phyloP scores from a whole-genome alignment of 495 filamentous ascomycete species.

The Aspergillus olivimuriae region DNA sequence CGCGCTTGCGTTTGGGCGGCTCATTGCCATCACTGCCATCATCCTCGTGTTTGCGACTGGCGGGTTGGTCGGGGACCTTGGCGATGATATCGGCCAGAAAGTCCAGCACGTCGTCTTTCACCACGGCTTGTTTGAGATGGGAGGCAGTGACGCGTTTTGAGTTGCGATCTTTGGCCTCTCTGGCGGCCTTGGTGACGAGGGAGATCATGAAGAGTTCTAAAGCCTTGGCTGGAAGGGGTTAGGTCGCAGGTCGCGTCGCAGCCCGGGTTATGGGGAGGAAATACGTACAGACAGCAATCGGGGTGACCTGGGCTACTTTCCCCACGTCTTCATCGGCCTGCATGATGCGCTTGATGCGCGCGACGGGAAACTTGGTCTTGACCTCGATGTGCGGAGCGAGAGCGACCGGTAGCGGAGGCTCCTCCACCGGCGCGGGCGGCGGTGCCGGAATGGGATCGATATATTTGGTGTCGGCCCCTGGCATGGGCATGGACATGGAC shows the following conservation, averaged over 20 bases:
- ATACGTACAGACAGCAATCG: conserved; percentile 78
- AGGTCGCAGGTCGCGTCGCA: no score
- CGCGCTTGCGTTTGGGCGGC: conserved; percentile 43
- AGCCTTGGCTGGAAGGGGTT: conserved; percentile 72
- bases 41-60: conserved; percentile 47
- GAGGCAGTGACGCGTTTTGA: conserved; percentile 84
- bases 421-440: conserved; percentile 26
- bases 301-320: conserved; percentile 95
- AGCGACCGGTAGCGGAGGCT: background rate
- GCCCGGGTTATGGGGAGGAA: no score
- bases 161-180: conserved; percentile 70
- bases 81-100: conserved; percentile 88
- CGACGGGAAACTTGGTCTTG: conserved; percentile 94
- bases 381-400: conserved; percentile 51
- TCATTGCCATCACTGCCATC: conserved; percentile 46
- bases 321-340: conserved; percentile 98
- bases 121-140: conserved; percentile 86
- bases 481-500: no score
- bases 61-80: conserved; percentile 70
- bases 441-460: no score
- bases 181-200: conserved; percentile 78
- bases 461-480: conserved; percentile 32
- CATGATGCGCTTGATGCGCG: conserved; percentile 98
- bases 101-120: conserved; percentile 82
- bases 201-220: conserved; percentile 96